A percentile compares a stretch with the other conserved stretches of the same genome.
Evolutionary conservation across 208 protist species (phyloP).

Genomic region (Crithidia bombi): DNA sequence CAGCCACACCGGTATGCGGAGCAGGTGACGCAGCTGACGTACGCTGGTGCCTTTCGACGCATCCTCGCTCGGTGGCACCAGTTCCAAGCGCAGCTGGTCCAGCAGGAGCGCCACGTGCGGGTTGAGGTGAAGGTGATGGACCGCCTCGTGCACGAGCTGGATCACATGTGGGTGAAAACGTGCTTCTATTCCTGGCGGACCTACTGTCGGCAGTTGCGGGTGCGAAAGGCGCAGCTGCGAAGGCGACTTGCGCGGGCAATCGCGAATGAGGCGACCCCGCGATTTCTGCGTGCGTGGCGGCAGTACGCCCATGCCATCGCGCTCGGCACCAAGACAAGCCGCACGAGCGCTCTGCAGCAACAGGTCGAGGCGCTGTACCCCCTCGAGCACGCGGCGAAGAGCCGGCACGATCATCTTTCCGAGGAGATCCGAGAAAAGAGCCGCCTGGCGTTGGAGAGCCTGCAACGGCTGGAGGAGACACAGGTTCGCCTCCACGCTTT

Average conservation of each 20-base stretch:
- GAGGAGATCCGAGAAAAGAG: constrained; percentile 80
- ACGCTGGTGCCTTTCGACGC: constrained; percentile 77
- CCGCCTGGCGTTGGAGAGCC: constrained; percentile 51
- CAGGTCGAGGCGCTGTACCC: constrained; percentile 74
- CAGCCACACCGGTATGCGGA: neutral
- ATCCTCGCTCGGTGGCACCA: constrained; percentile 56
- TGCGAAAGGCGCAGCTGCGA: constrained; percentile 67
- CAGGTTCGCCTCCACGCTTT: constrained; percentile 47
- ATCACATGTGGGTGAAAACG: constrained; percentile 82
- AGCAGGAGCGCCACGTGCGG: constrained; percentile 41
- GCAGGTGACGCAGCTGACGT: constrained; percentile 37
- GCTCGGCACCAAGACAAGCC: constrained; percentile 62
- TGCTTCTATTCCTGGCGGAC: constrained; percentile 85
- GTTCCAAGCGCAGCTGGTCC: constrained; percentile 39
- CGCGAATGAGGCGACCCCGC: constrained; percentile 49
- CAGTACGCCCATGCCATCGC: constrained; percentile 77
- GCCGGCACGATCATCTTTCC: constrained; percentile 58
- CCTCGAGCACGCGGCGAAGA: constrained; percentile 68
- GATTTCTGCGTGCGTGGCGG: constrained; percentile 69
- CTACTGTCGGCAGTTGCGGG: constrained; percentile 56
- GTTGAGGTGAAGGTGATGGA: constrained; percentile 75
- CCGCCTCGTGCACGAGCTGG: constrained; percentile 68
- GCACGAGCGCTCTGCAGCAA: constrained; percentile 47
- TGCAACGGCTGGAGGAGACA: constrained; percentile 49
- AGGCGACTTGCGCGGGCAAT: constrained; percentile 54